These are phyloP conservation scores for Dissophora ornata DNA, from an alignment of 192 early-diverging fungal genomes.

Conservation along the genomic window DNA sequence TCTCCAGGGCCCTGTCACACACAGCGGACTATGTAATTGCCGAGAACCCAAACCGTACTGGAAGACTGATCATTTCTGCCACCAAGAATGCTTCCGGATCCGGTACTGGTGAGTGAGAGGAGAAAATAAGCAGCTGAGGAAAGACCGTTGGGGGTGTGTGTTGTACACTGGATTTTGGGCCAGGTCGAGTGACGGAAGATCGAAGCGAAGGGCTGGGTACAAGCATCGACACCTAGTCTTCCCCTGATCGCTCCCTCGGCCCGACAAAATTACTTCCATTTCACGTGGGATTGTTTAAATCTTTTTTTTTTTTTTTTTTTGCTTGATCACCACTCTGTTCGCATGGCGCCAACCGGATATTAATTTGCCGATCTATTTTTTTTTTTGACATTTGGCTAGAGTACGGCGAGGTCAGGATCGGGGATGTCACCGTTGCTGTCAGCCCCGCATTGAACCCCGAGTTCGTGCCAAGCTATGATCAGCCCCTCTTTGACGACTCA, in stretches of 20 bases:
- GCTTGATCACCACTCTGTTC: neutral
- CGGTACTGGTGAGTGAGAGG: slow-evolving; percentile 11
- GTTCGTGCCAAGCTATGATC: slow-evolving; percentile 61
- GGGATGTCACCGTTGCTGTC: slow-evolving; percentile 66
- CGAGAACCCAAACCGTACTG: slow-evolving; percentile 42
- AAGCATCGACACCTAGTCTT: too few species aligned
- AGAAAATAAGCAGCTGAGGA: too few species aligned
- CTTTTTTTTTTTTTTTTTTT: neutral
- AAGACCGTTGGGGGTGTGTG: too few species aligned
- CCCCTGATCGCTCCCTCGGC: neutral
- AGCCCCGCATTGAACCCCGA: slow-evolving; percentile 58
- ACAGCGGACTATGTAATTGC: slow-evolving; percentile 51
- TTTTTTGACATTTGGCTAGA: slow-evolving; percentile 17
- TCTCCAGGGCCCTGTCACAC: slow-evolving; percentile 46
- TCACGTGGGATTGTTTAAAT: slow-evolving; percentile 23
- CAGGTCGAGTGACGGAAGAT: too few species aligned
- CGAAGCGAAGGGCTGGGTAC: too few species aligned
- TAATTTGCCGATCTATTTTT: neutral
- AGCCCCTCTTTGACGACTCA: slow-evolving; percentile 66
- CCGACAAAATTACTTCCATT: neutral
- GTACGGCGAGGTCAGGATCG: slow-evolving; percentile 62
- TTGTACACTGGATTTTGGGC: too few species aligned
- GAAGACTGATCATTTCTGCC: slow-evolving; percentile 48
- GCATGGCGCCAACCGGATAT: neutral
- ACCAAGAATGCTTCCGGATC: slow-evolving; percentile 23